phyloP scores from a whole-genome alignment of 306 rosid species.

The Acmispon strigosus region DNA sequence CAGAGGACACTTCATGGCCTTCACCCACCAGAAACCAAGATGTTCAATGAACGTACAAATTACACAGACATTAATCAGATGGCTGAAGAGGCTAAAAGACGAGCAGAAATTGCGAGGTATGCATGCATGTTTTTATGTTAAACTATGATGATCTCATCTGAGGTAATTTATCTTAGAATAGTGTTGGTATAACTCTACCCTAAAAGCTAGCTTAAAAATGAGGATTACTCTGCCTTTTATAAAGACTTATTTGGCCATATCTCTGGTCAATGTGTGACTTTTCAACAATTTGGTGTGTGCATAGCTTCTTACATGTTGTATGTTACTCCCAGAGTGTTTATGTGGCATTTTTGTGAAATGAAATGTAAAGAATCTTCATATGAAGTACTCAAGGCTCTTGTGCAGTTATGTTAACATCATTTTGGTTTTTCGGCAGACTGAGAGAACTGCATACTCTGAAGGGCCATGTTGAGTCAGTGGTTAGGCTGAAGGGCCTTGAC shows the following conservation, averaged over 20 bases:
- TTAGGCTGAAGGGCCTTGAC: constrained; percentile 64
- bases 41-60: constrained; percentile 44
- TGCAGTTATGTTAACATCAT: background rate
- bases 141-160: background rate
- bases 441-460: constrained; percentile 62
- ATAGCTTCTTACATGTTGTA: background rate
- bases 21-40: constrained; percentile 65
- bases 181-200: no score
- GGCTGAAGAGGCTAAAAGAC: constrained; percentile 81
- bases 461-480: constrained; percentile 79
- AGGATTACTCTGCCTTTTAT: no score
- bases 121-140: constrained; percentile 9
- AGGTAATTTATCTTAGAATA: background rate
- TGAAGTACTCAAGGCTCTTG: background rate
- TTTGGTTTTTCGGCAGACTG: constrained; percentile 38
- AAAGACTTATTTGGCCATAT: no score
- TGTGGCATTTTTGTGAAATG: background rate
- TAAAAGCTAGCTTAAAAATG: no score
- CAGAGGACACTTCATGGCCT: constrained; percentile 86
- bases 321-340: background rate
- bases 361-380: background rate
- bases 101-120: constrained; percentile 87
- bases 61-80: constrained; percentile 63
- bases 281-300: background rate
- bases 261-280: no score